phyloP scores from a whole-genome alignment of 768 basidiomycete species.

The Russula emetica region DNA sequence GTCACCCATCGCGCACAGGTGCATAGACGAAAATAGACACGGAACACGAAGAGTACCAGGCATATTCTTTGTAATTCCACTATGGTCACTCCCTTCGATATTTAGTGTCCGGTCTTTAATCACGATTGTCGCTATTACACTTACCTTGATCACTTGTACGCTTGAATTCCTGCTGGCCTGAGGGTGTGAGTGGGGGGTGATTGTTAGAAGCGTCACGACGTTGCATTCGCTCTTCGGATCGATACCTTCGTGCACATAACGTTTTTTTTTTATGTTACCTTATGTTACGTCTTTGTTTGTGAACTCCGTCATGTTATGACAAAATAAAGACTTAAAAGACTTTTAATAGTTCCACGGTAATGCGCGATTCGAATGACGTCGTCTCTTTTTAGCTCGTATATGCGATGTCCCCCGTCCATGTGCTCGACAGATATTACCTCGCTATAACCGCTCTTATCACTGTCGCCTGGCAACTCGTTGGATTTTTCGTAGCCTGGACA shows the following conservation, averaged over 20 bases:
- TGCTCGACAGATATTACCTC: conserved; percentile 49
- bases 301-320: conserved; percentile 5
- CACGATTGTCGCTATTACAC: neutral
- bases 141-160: conserved; percentile 1
- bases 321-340: conserved; percentile 7
- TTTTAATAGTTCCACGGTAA: neutral
- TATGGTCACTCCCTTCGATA: conserved; percentile 1
- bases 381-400: no score
- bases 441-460: conserved; percentile 49
- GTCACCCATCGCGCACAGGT: conserved; percentile 57
- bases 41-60: conserved; percentile 9
- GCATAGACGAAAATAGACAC: conserved; percentile 34
- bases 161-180: neutral
- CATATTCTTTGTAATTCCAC: conserved; percentile 19
- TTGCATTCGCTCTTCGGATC: neutral
- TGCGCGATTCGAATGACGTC: no score
- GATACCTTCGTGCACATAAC: neutral
- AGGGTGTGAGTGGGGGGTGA: conserved; percentile 6
- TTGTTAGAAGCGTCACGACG: neutral
- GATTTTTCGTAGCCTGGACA: conserved; percentile 64
- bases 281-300: neutral
- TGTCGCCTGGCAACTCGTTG: conserved; percentile 53
- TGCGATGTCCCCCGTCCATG: conserved; percentile 28
- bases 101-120: conserved; percentile 3
- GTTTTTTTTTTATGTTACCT: neutral